Conservation (phyloP, 305 asterid species). For the Ajuga reptans region DNA sequence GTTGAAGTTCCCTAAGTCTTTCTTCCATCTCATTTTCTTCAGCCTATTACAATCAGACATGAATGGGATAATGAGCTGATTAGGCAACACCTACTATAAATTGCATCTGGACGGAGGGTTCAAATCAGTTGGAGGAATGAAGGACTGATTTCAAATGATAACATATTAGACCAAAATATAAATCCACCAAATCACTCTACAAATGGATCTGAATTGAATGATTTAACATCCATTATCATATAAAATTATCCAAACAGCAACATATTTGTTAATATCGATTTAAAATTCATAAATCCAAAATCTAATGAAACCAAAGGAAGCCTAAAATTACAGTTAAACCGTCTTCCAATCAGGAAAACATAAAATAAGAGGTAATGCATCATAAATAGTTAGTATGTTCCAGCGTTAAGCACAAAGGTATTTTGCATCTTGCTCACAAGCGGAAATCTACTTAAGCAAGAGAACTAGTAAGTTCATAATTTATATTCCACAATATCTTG, state of each 20-base stretch:
- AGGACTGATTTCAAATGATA: background rate
- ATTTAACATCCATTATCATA: background rate
- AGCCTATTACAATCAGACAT: slow-evolving; percentile 44
- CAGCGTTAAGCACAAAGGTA: background rate
- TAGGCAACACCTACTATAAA: background rate
- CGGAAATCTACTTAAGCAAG: slow-evolving; percentile 8
- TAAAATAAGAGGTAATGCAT: slow-evolving; percentile 11
- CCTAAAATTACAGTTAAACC: background rate
- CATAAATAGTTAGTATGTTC: background rate
- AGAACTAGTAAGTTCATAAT: background rate
- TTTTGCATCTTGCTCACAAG: background rate
- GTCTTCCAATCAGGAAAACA: slow-evolving; percentile 3
- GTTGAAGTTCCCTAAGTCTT: slow-evolving; percentile 52
- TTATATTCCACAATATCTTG: background rate
- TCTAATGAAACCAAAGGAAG: background rate
- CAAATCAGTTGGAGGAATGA: background rate
- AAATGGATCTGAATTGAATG: background rate
- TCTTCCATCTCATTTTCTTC: slow-evolving; percentile 72
- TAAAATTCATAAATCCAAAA: background rate
- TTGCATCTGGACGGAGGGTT: background rate
- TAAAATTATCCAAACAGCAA: background rate
- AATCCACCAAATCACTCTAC: background rate
- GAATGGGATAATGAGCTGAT: slow-evolving; percentile 15
- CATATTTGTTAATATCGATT: background rate
- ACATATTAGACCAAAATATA: background rate